Conservation (phyloP, 192 early-diverging fungal genomes). For the Backusella tuberculispora region DNA sequence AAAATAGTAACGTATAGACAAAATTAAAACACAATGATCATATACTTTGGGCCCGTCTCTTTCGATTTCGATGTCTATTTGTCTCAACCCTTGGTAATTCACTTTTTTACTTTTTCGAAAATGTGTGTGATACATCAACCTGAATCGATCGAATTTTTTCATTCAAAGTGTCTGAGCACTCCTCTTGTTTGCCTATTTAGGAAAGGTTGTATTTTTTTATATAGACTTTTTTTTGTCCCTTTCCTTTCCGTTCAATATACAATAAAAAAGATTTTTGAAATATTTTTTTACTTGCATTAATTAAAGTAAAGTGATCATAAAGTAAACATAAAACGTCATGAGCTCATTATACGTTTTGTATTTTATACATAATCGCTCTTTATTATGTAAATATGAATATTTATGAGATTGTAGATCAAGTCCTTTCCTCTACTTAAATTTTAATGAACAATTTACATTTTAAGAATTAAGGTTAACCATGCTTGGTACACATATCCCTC, state of each 20-base stretch:
- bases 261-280: neutral
- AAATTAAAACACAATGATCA: neutral
- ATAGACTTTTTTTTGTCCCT: neutral
- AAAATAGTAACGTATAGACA: neutral
- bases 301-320: constrained; percentile 3
- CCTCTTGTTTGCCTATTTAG: neutral
- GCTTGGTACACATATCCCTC: neutral
- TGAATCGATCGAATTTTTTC: neutral
- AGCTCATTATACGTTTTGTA: neutral
- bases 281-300: neutral
- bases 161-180: neutral
- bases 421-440: neutral
- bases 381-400: neutral
- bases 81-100: neutral
- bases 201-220: neutral
- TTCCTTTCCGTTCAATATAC: neutral
- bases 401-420: neutral
- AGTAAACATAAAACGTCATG: neutral
- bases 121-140: constrained; percentile 12
- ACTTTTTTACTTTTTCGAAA: constrained; percentile 12
- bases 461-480: neutral
- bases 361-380: neutral
- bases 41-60: neutral
- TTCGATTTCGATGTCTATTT: neutral
- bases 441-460: neutral